These are phyloP conservation scores for Phoma sp. DNA, from an alignment of 2,329 filamentous ascomycete species.

Conservation along the genomic window DNA sequence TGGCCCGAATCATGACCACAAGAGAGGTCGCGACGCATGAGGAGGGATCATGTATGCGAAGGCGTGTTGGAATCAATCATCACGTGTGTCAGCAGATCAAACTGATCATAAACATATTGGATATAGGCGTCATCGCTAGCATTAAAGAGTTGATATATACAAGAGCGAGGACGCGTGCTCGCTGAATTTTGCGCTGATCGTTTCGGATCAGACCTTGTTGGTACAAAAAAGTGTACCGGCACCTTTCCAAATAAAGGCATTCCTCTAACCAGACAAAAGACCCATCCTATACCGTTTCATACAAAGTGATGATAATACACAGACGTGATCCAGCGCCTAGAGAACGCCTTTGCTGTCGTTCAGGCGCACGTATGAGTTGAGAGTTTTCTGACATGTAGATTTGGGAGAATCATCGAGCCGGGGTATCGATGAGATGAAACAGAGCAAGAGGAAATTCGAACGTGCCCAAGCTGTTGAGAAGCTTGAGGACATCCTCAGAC, in stretches of 20 bases:
- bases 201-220: slow-evolving; percentile 17
- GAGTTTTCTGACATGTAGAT: slow-evolving; percentile 31
- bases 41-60: no score
- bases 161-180: slow-evolving; percentile 17
- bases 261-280: slow-evolving; percentile 17
- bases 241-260: slow-evolving; percentile 23
- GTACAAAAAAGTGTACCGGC: slow-evolving; percentile 34
- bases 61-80: not conserved
- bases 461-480: slow-evolving; percentile 6
- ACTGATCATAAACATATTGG: slow-evolving; percentile 3
- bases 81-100: not conserved
- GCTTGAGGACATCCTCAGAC: slow-evolving; percentile 3
- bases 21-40: no score
- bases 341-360: slow-evolving; percentile 21
- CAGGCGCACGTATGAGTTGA: slow-evolving; percentile 34
- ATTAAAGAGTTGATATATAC: slow-evolving; percentile 38
- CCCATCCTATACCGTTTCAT: slow-evolving; percentile 28
- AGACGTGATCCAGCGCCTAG: slow-evolving; percentile 37
- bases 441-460: slow-evolving; percentile 18
- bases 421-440: slow-evolving; percentile 18
- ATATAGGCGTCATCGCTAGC: slow-evolving; percentile 18
- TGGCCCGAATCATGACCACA: not conserved
- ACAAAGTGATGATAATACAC: slow-evolving; percentile 38
- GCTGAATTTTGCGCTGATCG: slow-evolving; percentile 25
- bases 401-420: slow-evolving; percentile 22